Base-by-base conservation (phyloP, 208 protist species). In the Phytomonas francai region DNA sequence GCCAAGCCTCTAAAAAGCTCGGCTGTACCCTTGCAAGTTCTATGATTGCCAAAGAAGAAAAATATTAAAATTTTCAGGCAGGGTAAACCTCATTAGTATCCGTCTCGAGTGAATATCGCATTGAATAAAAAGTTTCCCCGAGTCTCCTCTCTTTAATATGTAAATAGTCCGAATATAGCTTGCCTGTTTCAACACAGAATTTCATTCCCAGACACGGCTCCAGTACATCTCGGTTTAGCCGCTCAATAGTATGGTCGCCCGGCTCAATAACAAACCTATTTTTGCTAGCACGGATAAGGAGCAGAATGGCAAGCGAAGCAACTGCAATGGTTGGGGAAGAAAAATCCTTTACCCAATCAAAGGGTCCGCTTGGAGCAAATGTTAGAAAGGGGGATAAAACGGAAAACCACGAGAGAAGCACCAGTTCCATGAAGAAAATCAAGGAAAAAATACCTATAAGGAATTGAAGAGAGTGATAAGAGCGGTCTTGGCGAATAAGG, bases 381-480 rank as follows among this genome's bases (percentile, higher is more conserved):
- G 74, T 11, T 88, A 61, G 60, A 91, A 57, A 7, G 84, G 84
- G 16, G 81, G 45, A 16, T 84, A 58, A 34, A 84, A 25, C 9
- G 56, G 68, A 42, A 79, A 69, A 36, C 74, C 70, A 59, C 59
- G 84, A 64, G 2, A 85, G 51, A 19, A 90, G 67, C 45, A 79
- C 57, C 28, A 83, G 25, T 59, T 90, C 74, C 11, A 77, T 57
- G 34, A 84, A 78, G 65, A 92, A 93, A 6, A 92, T 45, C 19
- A 93, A 60, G 16, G 85, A 91, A 65, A 73, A 84, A 22, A 89
- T 27, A 3, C 83, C 83, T 14, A 77, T 90, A 7, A 91, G 70
- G 16, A 95, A 70, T 70, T 91, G 87, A 27, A 85, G 63, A 84
- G 91, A 87, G 69, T 95, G 85, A 78, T 87, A 93, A 12, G 83